Conservation (phyloP, 768 basidiomycete genomes). For the Panellus pusillus region DNA sequence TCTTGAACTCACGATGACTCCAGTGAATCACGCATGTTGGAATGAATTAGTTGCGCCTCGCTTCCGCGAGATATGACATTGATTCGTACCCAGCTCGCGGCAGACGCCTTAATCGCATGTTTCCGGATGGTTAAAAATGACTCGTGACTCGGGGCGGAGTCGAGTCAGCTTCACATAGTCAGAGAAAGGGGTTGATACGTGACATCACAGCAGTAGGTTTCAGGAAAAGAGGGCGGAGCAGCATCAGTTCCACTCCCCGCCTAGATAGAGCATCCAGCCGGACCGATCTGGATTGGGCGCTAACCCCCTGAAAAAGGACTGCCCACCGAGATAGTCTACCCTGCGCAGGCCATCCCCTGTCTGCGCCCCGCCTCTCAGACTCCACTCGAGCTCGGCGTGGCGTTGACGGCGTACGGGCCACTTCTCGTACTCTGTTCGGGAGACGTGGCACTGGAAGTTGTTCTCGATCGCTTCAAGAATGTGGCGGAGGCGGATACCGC, state of each 20-base stretch:
- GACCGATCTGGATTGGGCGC: constrained; percentile 19
- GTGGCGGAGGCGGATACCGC: constrained; percentile 51
- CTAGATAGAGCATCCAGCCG: constrained; percentile 19
- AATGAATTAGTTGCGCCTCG: no score
- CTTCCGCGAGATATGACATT: no score
- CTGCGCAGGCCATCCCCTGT: constrained; percentile 32
- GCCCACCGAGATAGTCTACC: constrained; percentile 36
- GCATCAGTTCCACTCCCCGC: background rate
- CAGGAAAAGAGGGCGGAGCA: background rate
- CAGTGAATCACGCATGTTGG: no score
- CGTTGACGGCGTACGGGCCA: constrained; percentile 4
- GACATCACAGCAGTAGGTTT: no score
- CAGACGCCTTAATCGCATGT: no score
- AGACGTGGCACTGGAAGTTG: constrained; percentile 36
- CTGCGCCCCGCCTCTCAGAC: background rate
- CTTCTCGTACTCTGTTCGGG: background rate
- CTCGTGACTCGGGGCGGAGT: no score
- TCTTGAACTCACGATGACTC: no score
- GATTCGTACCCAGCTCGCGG: no score
- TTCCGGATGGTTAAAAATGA: no score
- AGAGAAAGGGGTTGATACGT: no score
- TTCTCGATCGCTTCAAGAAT: constrained; percentile 46
- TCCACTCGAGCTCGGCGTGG: constrained; percentile 9
- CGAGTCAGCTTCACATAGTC: no score
- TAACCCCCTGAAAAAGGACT: constrained; percentile 36